Conservation (phyloP, 2,329 filamentous ascomycete species). For the Aspergillus arachidicola region DNA sequence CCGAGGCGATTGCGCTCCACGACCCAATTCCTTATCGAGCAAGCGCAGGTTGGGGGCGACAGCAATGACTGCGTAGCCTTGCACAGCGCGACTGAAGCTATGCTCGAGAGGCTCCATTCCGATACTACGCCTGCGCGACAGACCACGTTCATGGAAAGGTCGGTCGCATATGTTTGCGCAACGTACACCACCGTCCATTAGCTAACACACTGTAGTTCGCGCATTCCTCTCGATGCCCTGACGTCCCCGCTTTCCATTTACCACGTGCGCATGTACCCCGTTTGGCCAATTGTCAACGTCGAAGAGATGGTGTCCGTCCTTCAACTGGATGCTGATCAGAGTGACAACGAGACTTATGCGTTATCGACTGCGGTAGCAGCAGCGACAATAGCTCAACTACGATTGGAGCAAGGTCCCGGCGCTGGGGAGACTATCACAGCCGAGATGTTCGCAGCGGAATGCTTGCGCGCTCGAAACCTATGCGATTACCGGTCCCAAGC, state of each 20-base stretch:
- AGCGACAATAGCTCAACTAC: constrained; percentile 54
- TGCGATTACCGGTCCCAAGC: constrained; percentile 32
- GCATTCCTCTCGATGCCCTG: constrained; percentile 24
- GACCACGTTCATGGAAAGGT: neutral
- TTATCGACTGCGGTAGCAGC: constrained; percentile 52
- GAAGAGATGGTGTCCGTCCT: constrained; percentile 46
- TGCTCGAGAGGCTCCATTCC: neutral
- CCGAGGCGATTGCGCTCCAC: constrained; percentile 44
- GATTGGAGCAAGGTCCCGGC: constrained; percentile 36
- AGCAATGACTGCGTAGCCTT: neutral
- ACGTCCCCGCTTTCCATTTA: constrained; percentile 48
- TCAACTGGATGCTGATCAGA: constrained; percentile 29
- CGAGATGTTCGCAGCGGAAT: constrained; percentile 40
- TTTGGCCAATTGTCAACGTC: constrained; percentile 56
- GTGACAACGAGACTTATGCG: constrained; percentile 39
- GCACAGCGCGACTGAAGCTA: neutral
- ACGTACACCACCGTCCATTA: neutral
- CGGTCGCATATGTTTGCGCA: neutral
- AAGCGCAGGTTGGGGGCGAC: constrained; percentile 13
- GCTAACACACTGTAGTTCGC: constrained; percentile 9
- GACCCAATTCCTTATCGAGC: constrained; percentile 26
- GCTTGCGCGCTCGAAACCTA: constrained; percentile 33
- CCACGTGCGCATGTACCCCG: constrained; percentile 54
- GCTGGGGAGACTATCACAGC: constrained; percentile 34
- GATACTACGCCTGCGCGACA: neutral